A percentile compares a stretch with the other conserved stretches of the same genome.
These are phyloP conservation scores for Malus hybrid DNA, from an alignment of 331 rosid genomes.

Conservation along the genomic window DNA sequence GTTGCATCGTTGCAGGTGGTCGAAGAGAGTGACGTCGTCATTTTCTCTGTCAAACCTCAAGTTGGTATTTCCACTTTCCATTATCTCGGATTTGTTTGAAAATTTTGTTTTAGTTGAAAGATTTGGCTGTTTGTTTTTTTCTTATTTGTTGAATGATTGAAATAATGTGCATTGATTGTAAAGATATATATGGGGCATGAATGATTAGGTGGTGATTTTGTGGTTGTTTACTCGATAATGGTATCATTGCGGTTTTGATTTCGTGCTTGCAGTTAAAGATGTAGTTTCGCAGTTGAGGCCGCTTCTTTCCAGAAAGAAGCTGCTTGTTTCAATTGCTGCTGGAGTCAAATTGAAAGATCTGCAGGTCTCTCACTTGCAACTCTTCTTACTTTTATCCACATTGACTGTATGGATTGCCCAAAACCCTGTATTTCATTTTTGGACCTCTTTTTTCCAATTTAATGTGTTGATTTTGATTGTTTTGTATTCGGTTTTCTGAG, in stretches of 20 bases:
- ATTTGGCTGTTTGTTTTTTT: neutral
- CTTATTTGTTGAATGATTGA: neutral
- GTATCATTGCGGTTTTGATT: neutral
- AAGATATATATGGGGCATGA: neutral
- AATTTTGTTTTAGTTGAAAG: neutral
- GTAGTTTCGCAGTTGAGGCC: slow-evolving; percentile 37
- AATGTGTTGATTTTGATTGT: neutral
- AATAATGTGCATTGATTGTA: neutral
- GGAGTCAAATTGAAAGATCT: slow-evolving; percentile 43
- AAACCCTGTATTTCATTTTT: neutral
- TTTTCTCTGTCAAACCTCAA: slow-evolving; percentile 93
- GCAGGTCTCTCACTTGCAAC: slow-evolving; percentile 17
- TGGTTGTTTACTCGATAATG: neutral
- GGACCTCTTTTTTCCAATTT: neutral
- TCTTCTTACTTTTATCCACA: neutral
- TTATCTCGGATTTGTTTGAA: neutral
- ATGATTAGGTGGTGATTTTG: neutral
- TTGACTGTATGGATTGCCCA: neutral
- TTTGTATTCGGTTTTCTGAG: neutral
- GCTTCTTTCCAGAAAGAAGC: slow-evolving; percentile 32
- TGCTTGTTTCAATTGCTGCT: slow-evolving; percentile 47
- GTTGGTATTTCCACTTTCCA: slow-evolving; percentile 33
- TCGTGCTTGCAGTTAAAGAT: slow-evolving; percentile 18
- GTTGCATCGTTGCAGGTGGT: slow-evolving; percentile 45
- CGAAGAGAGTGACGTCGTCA: slow-evolving; percentile 64